Percentiles rank a stretch among this genome's conserved stretches.
Conservation (phyloP, 345 rosid genomes). For the Linum tenue region DNA sequence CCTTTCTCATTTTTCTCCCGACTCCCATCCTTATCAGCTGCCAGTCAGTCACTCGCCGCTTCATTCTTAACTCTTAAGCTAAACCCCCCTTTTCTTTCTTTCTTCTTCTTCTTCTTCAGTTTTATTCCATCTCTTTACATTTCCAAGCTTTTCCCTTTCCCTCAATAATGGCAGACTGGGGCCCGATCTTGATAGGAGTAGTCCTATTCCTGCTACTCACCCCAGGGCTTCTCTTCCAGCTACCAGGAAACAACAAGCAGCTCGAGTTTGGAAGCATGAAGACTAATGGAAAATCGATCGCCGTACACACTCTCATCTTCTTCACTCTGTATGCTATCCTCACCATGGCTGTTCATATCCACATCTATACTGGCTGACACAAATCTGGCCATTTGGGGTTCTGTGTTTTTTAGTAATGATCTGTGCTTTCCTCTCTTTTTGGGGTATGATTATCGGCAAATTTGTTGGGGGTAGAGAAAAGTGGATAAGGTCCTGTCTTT, state of each 20-base stretch:
- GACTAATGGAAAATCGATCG: conserved; percentile 89
- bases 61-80: background rate
- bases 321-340: conserved; percentile 68
- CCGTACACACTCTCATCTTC: conserved; percentile 76
- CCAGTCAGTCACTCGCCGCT: background rate
- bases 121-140: too few species aligned
- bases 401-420: conserved; percentile 1
- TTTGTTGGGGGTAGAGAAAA: too few species aligned
- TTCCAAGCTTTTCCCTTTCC: background rate
- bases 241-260: conserved; percentile 55
- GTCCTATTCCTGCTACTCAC: conserved; percentile 70
- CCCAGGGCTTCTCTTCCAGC: conserved; percentile 73
- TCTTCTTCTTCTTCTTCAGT: background rate
- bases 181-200: conserved; percentile 76
- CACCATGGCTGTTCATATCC: conserved; percentile 66
- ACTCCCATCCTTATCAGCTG: background rate
- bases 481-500: background rate
- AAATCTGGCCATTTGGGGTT: background rate
- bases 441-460: background rate
- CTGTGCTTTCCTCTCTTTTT: conserved; percentile 1
- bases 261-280: conserved; percentile 72
- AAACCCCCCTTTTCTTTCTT: background rate
- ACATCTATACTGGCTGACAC: conserved; percentile 71
- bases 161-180: conserved; percentile 79
- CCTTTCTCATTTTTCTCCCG: background rate